These are phyloP conservation scores for Solanum chiquidenum DNA, from an alignment of 257 asterid species.

Conservation along the genomic window DNA sequence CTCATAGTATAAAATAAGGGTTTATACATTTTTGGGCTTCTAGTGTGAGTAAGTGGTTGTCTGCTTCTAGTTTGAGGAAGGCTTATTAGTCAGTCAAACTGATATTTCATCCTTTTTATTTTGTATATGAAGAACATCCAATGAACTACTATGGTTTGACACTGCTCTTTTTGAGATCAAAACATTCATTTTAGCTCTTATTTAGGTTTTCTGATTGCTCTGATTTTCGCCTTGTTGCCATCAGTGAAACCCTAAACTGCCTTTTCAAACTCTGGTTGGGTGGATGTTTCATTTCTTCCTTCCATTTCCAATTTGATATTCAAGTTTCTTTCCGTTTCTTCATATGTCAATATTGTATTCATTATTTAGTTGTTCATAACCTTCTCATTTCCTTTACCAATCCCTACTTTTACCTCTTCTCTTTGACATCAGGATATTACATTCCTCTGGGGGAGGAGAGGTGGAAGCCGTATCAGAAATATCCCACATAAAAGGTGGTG, in stretches of 20 bases:
- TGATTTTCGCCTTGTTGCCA: neutral
- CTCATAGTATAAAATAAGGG: neutral
- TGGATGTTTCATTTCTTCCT: neutral
- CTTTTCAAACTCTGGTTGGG: neutral
- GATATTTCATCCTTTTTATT: neutral
- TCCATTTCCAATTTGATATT: neutral
- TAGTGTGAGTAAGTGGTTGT: neutral
- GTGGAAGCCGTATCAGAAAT: neutral
- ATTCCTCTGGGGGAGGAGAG: neutral
- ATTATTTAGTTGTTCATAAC: neutral
- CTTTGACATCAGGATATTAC: neutral
- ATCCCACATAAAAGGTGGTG: neutral
- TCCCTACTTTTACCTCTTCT: neutral
- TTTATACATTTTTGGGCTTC: neutral
- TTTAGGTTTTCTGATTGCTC: neutral
- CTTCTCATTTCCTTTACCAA: neutral
- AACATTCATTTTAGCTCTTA: neutral
- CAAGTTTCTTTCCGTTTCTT: neutral
- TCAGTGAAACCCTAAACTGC: neutral
- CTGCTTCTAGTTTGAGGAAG: neutral
- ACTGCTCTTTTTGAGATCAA: neutral
- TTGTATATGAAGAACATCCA: neutral
- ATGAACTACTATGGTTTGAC: neutral
- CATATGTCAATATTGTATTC: neutral
- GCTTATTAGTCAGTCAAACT: neutral